These are phyloP conservation scores for Sonneratia caseolaris DNA, from an alignment of 345 rosid genomes.

Conservation along the genomic window DNA sequence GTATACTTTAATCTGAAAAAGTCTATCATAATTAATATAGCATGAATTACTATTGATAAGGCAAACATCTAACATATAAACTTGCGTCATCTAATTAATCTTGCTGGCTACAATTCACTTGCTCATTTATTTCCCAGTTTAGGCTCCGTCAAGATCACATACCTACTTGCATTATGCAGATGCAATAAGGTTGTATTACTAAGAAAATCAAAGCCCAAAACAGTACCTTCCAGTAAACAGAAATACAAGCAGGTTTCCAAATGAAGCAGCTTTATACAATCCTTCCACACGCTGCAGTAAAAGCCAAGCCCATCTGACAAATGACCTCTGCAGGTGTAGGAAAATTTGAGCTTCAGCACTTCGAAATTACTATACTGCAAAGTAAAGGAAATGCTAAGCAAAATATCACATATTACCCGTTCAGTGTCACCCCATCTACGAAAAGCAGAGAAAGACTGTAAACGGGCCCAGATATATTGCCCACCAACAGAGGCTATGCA, in stretches of 20 bases:
- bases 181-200: background rate
- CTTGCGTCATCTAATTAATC: background rate
- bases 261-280: slow-evolving; percentile 82
- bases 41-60: background rate
- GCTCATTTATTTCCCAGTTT: background rate
- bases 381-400: background rate
- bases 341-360: background rate
- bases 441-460: slow-evolving; percentile 91
- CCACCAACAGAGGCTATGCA: slow-evolving; percentile 92
- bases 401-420: slow-evolving; percentile 33
- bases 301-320: slow-evolving; percentile 74
- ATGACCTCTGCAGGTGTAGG: slow-evolving; percentile 54
- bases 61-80: background rate
- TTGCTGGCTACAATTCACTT: background rate
- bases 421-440: slow-evolving; percentile 98
- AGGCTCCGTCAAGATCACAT: background rate
- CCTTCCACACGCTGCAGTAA: slow-evolving; percentile 71
- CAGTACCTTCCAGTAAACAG: slow-evolving; percentile 82
- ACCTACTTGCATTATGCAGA: background rate
- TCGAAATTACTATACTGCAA: background rate
- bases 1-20: background rate
- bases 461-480: slow-evolving; percentile 82
- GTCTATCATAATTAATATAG: background rate
- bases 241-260: slow-evolving; percentile 78
- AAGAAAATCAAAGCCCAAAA: slow-evolving; percentile 3